These are phyloP conservation scores for Heterobasidion parviporum DNA, from an alignment of 1,284 basidiomycete species.

Conservation along the genomic window DNA sequence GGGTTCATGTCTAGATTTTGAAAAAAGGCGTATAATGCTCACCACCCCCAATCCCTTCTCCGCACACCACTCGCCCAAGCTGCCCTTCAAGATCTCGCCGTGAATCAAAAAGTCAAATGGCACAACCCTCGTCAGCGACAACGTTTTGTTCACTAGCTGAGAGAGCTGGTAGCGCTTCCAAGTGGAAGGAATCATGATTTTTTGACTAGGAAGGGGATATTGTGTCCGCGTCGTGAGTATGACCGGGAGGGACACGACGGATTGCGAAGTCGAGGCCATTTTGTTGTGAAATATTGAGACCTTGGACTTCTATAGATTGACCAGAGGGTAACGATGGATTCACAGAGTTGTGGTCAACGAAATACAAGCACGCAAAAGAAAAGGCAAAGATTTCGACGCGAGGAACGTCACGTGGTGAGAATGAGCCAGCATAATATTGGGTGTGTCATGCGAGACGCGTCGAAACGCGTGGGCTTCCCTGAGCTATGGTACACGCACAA, in stretches of 20 bases:
- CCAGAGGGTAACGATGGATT: no score
- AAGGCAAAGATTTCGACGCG: conserved; percentile 1
- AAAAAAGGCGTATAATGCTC: conserved; percentile 9
- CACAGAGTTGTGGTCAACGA: background rate
- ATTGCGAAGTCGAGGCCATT: conserved; percentile 32
- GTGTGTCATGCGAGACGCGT: background rate
- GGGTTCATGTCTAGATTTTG: conserved; percentile 9
- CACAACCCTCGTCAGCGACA: conserved; percentile 65
- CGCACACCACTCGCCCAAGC: conserved; percentile 72
- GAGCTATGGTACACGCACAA: no score
- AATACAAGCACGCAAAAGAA: background rate
- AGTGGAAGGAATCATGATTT: conserved; percentile 87
- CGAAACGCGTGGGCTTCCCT: no score
- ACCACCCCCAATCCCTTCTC: conserved; percentile 68
- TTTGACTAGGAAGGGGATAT: conserved; percentile 82
- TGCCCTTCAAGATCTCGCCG: conserved; percentile 73
- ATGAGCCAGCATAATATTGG: background rate
- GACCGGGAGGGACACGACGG: conserved; percentile 44
- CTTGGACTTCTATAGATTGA: no score
- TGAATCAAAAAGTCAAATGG: conserved; percentile 93
- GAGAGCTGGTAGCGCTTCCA: conserved; percentile 98
- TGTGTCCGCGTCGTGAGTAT: conserved; percentile 75
- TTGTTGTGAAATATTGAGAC: background rate
- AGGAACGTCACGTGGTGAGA: background rate
- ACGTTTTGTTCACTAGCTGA: conserved; percentile 93